Base-by-base conservation (phyloP, 768 basidiomycete genomes). In the Mycena chlorophos region DNA sequence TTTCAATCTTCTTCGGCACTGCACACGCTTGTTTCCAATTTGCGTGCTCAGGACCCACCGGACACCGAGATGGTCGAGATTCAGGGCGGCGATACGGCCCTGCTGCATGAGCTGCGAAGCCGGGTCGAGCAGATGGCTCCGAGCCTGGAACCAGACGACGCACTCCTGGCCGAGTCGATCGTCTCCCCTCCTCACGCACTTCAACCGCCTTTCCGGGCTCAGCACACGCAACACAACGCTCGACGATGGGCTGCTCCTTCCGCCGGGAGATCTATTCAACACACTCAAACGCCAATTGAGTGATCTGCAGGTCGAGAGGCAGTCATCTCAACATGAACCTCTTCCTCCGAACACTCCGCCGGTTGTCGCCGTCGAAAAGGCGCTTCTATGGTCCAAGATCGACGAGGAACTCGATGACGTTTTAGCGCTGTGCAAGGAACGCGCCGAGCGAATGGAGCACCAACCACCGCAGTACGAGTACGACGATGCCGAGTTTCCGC, bases 361-460 rank as follows among this genome's bases (percentile, higher is more conserved):
- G 3, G 74, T 75, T 13, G 72, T 78, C 30, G 76, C 66, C 10
- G 82, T 88, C 2, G 85, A 88, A 64, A 71, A 78, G 1, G 78
- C 87, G 0, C 74, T 91, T 13, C 72, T 94, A 0, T 94, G 91
- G 91, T 73, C 81, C 2, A 76, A 80, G 29, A 85, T 94, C 27
- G 89, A 91, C 61, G 77, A 83, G 49, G 82, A 91, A 47, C 78
- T 93, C 2, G 91, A 91, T 61, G 73, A 71, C 16, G 82, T 94
- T 16, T 76, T 86, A 0, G 69, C 78, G 2, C 76, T 92, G 65
- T 90, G 88, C 67, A 83, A 78, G 59, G 80, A 83, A 54, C 84
- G 84, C 19, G 75, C 80, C 3, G 77, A 78, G 54, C 54, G 65
- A 30, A 40, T 67, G 20, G 75, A 79, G 34, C 63, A 71, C 51